These are phyloP conservation scores for Anacardium occidentale DNA, from an alignment of 345 rosid species.

Conservation along the genomic window DNA sequence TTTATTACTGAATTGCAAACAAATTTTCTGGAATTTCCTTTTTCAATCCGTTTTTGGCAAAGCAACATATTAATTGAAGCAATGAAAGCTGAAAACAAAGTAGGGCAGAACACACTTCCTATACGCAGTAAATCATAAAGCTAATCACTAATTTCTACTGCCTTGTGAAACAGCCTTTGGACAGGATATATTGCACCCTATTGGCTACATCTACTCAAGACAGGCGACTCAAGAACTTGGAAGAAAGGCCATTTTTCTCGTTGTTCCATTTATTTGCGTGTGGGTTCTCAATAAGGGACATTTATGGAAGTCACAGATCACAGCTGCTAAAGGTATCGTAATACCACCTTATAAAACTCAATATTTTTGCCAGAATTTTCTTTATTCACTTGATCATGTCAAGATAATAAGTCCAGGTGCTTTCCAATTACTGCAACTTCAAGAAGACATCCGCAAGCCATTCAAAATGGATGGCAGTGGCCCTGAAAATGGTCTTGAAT, in stretches of 20 bases:
- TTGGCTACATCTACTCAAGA: constrained; percentile 61
- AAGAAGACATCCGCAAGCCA: constrained; percentile 67
- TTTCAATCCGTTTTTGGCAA: too few relatives aligned
- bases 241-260: constrained; percentile 67
- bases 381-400: not conserved
- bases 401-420: constrained; percentile 55
- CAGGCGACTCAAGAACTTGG: constrained; percentile 74
- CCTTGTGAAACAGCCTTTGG: constrained; percentile 49
- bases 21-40: too few relatives aligned
- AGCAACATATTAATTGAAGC: not conserved
- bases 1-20: not conserved
- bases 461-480: constrained; percentile 58
- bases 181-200: constrained; percentile 49
- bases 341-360: not conserved
- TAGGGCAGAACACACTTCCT: not conserved
- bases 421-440: constrained; percentile 84
- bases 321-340: constrained; percentile 63
- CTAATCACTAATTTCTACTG: not conserved
- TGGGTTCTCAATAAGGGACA: constrained; percentile 76
- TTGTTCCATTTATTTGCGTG: constrained; percentile 64
- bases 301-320: constrained; percentile 72
- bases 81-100: not conserved
- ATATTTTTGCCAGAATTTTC: not conserved
- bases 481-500: constrained; percentile 62
- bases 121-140: not conserved